Conservation (phyloP, 2,329 filamentous ascomycete species). For the Escovopsis sp. region DNA sequence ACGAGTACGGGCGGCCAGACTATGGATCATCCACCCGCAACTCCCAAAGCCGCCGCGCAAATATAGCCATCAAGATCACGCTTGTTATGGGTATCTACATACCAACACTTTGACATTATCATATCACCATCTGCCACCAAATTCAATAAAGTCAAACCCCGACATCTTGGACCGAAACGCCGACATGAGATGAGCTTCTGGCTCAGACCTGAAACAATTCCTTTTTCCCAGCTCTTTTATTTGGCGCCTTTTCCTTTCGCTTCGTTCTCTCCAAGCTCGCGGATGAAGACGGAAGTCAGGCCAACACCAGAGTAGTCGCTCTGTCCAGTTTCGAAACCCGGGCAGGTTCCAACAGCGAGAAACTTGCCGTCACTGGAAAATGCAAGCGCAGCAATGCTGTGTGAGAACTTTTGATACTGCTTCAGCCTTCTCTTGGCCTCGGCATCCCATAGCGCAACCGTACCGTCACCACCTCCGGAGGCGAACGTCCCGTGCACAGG, state of each 20-base stretch:
- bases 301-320: conserved; percentile 63
- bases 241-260: conserved; percentile 73
- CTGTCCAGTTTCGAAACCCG: conserved; percentile 76
- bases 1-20: neutral
- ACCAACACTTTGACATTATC: conserved; percentile 8
- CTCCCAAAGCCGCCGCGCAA: neutral
- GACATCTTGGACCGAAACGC: conserved; percentile 16
- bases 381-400: conserved; percentile 61
- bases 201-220: conserved; percentile 1
- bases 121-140: conserved; percentile 9
- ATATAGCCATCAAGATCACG: conserved; percentile 5
- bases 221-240: conserved; percentile 18
- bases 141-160: conserved; percentile 9
- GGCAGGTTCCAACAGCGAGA: conserved; percentile 67
- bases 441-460: conserved; percentile 87
- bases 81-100: conserved; percentile 19
- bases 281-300: conserved; percentile 61
- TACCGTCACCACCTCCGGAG: conserved; percentile 76
- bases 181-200: conserved; percentile 12
- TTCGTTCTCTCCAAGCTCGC: conserved; percentile 76
- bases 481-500: conserved; percentile 74
- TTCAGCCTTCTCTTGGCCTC: conserved; percentile 79
- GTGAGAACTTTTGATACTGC: conserved; percentile 73
- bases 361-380: conserved; percentile 68
- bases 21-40: neutral